Conservation (phyloP, 306 rosid genomes). For the Inga oerstediana region DNA sequence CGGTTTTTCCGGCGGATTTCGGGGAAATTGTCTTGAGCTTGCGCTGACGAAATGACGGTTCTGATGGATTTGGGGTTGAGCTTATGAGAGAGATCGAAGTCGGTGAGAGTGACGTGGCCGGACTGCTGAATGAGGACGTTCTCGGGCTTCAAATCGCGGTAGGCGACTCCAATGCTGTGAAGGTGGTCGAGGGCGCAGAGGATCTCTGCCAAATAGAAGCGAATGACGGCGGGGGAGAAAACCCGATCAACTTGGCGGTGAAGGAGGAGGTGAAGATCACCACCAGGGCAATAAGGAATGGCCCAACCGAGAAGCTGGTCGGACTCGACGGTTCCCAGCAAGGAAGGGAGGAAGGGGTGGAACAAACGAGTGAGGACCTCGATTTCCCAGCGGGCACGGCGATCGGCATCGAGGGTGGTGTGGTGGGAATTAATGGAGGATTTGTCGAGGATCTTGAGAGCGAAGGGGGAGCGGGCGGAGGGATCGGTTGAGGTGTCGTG, state of each 20-base stretch:
- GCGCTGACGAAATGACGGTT: neutral
- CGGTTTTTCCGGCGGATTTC: constrained; percentile 46
- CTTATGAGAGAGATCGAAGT: constrained; percentile 82
- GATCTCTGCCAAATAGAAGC: constrained; percentile 84
- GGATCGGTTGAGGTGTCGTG: constrained; percentile 44
- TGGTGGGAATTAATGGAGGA: constrained; percentile 36
- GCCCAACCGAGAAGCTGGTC: constrained; percentile 72
- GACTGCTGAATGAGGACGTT: constrained; percentile 79
- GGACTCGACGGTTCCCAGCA: constrained; percentile 58
- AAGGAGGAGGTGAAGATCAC: constrained; percentile 87
- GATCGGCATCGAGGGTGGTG: constrained; percentile 68
- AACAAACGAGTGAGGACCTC: constrained; percentile 66
- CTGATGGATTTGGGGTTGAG: constrained; percentile 49
- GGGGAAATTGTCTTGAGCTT: constrained; percentile 25
- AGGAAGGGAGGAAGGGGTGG: constrained; percentile 69
- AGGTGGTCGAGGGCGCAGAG: constrained; percentile 83
- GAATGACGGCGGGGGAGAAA: constrained; percentile 75
- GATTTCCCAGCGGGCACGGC: constrained; percentile 90
- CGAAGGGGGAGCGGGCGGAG: constrained; percentile 44
- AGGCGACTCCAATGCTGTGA: constrained; percentile 78
- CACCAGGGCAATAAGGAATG: constrained; percentile 90
- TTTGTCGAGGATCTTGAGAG: constrained; percentile 82
- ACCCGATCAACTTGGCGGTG: constrained; percentile 76
- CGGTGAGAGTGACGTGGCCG: constrained; percentile 93
- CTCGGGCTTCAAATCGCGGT: constrained; percentile 94